Conservation (phyloP, 208 protist species). For the Angomonas deanei region DNA sequence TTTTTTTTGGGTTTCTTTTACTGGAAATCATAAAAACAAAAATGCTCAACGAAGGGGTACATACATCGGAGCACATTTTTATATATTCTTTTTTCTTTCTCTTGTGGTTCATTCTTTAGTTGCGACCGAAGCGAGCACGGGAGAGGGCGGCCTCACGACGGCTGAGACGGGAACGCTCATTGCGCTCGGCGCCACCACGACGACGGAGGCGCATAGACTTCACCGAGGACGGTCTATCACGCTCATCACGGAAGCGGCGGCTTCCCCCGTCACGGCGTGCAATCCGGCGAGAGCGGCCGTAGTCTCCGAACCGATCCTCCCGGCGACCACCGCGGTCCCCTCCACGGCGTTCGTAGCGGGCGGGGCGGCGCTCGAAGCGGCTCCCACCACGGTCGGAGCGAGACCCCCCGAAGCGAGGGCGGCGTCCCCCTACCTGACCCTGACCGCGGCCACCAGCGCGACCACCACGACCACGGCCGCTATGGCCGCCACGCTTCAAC, state of each 20-base stretch:
- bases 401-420: neutral
- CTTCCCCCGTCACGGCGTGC: neutral
- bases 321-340: slow-evolving; percentile 13
- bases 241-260: slow-evolving; percentile 15
- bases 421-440: neutral
- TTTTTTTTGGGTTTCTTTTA: slow-evolving; percentile 1
- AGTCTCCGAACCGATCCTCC: slow-evolving; percentile 8
- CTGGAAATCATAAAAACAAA: neutral
- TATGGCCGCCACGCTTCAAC: slow-evolving; percentile 16
- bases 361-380: slow-evolving; percentile 5
- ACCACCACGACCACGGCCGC: slow-evolving; percentile 10
- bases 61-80: neutral
- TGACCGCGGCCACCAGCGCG: slow-evolving; percentile 8
- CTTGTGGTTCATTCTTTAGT: slow-evolving; percentile 21
- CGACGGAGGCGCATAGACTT: slow-evolving; percentile 34
- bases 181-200: slow-evolving; percentile 50
- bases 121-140: slow-evolving; percentile 53
- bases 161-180: slow-evolving; percentile 43
- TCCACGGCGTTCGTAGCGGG: slow-evolving; percentile 17
- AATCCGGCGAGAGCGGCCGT: slow-evolving; percentile 6
- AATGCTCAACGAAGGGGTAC: neutral
- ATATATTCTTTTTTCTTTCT: slow-evolving; percentile 3
- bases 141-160: slow-evolving; percentile 43
- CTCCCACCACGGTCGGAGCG: neutral
- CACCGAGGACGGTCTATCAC: slow-evolving; percentile 25